Evolutionary conservation across 2,329 filamentous ascomycete genomes (phyloP).

Genomic region (Calonectria ilicicola): DNA sequence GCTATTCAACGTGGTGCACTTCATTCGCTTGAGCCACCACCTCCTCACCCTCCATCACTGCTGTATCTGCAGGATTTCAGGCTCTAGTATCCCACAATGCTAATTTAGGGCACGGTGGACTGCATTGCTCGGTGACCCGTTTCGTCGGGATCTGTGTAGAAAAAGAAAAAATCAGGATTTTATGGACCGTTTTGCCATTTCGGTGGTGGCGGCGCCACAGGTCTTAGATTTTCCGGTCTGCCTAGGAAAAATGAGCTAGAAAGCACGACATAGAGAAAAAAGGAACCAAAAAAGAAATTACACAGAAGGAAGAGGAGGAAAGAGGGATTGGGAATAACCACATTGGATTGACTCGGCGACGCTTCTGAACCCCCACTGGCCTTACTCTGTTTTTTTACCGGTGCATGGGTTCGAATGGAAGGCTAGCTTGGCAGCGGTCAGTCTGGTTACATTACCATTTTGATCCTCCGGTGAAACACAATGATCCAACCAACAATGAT

Average conservation of each 20-base stretch:
- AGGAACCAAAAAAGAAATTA: not conserved
- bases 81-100: not conserved
- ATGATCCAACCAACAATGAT: conserved; percentile 4
- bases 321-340: not conserved
- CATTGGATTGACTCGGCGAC: not conserved
- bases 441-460: conserved; percentile 15
- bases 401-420: not conserved
- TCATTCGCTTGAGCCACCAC: not conserved
- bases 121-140: not conserved
- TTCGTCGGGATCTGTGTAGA: not conserved
- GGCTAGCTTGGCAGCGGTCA: conserved; percentile 3
- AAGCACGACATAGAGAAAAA: not conserved
- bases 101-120: conserved; percentile 1
- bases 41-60: not conserved
- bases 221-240: not conserved
- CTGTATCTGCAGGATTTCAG: not conserved
- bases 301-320: not conserved
- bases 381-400: conserved; percentile 12
- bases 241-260: not conserved
- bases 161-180: not conserved
- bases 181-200: not conserved
- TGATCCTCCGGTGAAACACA: conserved; percentile 20
- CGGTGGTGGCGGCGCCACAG: no score
- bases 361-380: not conserved
- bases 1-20: not conserved